These are phyloP conservation scores for Ophiorrhiza pumila DNA, from an alignment of 257 asterid genomes.

Conservation along the genomic window DNA sequence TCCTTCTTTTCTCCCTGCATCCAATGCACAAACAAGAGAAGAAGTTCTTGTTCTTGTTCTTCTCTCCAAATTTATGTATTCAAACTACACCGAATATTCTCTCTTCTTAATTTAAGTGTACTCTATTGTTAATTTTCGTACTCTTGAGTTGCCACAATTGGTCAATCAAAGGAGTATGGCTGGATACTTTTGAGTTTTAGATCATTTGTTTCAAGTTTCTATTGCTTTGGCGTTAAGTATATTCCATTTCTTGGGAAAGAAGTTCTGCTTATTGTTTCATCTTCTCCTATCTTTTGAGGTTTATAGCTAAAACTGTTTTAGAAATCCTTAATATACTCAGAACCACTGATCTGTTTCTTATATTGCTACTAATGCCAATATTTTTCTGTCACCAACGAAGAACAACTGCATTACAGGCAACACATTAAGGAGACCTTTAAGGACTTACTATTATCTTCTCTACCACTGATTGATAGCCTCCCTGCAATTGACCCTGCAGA, in stretches of 20 bases:
- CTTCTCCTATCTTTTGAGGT: too few species aligned
- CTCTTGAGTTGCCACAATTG: too few species aligned
- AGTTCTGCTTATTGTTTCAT: too few species aligned
- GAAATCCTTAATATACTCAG: background rate
- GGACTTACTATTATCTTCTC: constrained; percentile 69
- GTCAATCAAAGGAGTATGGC: background rate
- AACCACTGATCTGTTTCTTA: background rate
- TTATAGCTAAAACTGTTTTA: background rate
- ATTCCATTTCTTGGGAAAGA: too few species aligned
- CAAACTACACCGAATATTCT: background rate
- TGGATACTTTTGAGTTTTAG: background rate
- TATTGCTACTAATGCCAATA: constrained; percentile 14
- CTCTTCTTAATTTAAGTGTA: too few species aligned
- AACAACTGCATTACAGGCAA: constrained; percentile 80
- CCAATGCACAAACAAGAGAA: background rate
- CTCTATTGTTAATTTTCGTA: too few species aligned
- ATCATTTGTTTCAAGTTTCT: background rate
- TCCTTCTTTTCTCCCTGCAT: background rate
- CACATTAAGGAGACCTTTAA: constrained; percentile 75
- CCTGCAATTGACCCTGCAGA: constrained; percentile 92
- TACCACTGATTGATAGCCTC: constrained; percentile 68
- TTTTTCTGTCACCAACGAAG: constrained; percentile 49
- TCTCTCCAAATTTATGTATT: background rate
- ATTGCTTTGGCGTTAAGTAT: too few species aligned
- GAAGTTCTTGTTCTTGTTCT: background rate